Evolutionary conservation across 2,329 filamentous ascomycete genomes (phyloP).

Genomic region (Didymella pinodella): DNA sequence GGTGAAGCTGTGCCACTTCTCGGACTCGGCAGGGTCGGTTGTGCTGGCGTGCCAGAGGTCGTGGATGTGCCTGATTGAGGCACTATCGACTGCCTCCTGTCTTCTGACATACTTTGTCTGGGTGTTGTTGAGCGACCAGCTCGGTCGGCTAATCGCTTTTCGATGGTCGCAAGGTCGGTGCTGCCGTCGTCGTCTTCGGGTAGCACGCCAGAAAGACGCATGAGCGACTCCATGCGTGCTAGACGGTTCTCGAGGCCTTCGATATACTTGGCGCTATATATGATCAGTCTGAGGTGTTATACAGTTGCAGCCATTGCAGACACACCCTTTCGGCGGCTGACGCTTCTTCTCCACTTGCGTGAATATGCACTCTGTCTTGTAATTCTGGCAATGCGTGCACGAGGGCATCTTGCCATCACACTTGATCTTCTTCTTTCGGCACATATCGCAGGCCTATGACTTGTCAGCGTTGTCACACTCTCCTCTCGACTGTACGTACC

Average conservation of each 20-base stretch:
- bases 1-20: slow-evolving; percentile 61
- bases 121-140: slow-evolving; percentile 38
- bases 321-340: slow-evolving; percentile 90
- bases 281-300: slow-evolving; percentile 2
- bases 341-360: slow-evolving; percentile 99
- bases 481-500: slow-evolving; percentile 58
- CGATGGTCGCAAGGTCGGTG: slow-evolving; percentile 86
- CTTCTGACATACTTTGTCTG: slow-evolving; percentile 35
- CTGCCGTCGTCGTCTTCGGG: slow-evolving; percentile 84
- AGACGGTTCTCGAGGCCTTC: slow-evolving; percentile 94
- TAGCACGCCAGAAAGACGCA: slow-evolving; percentile 85
- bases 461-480: slow-evolving; percentile 31
- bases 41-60: slow-evolving; percentile 52
- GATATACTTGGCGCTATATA: slow-evolving; percentile 87
- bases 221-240: slow-evolving; percentile 91
- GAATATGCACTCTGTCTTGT: slow-evolving; percentile 97
- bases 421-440: slow-evolving; percentile 94
- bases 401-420: slow-evolving; percentile 95
- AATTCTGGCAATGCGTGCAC: slow-evolving; percentile 95
- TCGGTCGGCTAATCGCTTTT: slow-evolving; percentile 72
- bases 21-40: slow-evolving; percentile 59
- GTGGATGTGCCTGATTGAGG: slow-evolving; percentile 47
- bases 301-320: not conserved
- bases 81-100: slow-evolving; percentile 46
- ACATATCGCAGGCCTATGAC: slow-evolving; percentile 88